Evolutionary conservation across 2,329 filamentous ascomycete species (phyloP), one percentile per base, ranked within the genome.

Genomic region (Sporothrix brunneoviolacea): DNA sequence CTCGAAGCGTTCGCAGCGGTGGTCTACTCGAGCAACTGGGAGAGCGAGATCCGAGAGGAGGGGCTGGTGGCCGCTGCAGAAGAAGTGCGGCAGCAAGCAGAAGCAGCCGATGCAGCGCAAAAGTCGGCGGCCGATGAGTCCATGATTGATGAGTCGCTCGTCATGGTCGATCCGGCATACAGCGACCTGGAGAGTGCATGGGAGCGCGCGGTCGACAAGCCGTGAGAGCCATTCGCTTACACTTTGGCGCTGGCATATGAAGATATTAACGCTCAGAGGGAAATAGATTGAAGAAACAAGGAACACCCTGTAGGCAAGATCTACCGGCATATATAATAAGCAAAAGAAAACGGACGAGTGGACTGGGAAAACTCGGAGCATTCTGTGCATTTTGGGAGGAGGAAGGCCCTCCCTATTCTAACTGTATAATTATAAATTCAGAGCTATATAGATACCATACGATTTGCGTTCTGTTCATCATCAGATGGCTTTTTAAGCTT

Each of bases 1-100:
- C 73, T 94, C 9, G 86, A 91, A 64, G 87, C 85, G 0, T 94
- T 94, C 64, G 86, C 88, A 2, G 88, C 89, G 2, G 85, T 94
- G 1, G 88, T 94, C 35, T 94, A 93, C 66, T 88, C 83, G 45
- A 91, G 85, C 63, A 93, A 94, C 65, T 93, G 81, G 80, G 78
- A 83, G 64, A 80, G 73, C 55, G 81, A 84, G 68, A 79, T 84
- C 51, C 71, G 68, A 15, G 70, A 76, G 22, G 73, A 78, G 33
- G 69, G 61, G 18, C 59, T 71, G 36, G 64, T 68, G 62, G 66
- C 63, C 15, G 69, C 65, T 48, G 66, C 64, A 4, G 61, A 49
- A 6, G 36, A 49, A 30, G 51, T 45, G 32, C 18, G 58, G 33
- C 56, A 57, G 21, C 48, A 61, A 27, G 43, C 27, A 7, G 54